Conservation (phyloP, 257 asterid species). For the Solanum stenotomum region DNA sequence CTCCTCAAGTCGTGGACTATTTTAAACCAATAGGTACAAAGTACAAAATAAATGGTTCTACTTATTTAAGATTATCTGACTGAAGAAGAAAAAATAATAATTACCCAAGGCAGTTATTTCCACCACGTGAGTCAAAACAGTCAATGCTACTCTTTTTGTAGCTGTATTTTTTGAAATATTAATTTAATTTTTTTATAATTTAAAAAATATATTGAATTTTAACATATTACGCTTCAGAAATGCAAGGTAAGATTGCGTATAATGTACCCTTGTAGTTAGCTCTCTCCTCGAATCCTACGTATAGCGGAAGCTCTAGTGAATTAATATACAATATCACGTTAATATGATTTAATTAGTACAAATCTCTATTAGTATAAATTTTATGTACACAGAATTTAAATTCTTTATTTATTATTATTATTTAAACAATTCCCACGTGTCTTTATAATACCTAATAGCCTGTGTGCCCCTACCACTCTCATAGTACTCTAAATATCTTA, state of each 20-base stretch:
- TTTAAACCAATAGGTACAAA: no score
- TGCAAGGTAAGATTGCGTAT: no score
- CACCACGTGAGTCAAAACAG: not conserved
- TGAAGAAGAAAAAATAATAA: no score
- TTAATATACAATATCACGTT: no score
- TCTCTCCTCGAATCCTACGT: rapidly evolving
- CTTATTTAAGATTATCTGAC: not conserved
- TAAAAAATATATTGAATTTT: no score
- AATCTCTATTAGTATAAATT: not conserved
- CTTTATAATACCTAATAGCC: not conserved
- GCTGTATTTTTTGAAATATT: not conserved
- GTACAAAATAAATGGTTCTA: not conserved
- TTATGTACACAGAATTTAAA: not conserved
- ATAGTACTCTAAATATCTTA: not conserved
- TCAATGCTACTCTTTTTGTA: not conserved
- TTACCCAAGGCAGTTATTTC: not conserved
- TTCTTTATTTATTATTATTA: not conserved
- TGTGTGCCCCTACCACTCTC: not conserved
- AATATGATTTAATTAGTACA: not conserved
- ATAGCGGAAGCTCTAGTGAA: not conserved
- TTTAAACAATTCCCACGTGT: not conserved
- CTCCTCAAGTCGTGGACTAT: not conserved
- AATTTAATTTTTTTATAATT: no score
- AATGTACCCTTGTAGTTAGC: no score
- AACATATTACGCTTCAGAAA: no score